Percentiles rank a stretch among this genome's conserved stretches.
Conservation (phyloP, 1,284 basidiomycete genomes). For the Malassezia obtusa region DNA sequence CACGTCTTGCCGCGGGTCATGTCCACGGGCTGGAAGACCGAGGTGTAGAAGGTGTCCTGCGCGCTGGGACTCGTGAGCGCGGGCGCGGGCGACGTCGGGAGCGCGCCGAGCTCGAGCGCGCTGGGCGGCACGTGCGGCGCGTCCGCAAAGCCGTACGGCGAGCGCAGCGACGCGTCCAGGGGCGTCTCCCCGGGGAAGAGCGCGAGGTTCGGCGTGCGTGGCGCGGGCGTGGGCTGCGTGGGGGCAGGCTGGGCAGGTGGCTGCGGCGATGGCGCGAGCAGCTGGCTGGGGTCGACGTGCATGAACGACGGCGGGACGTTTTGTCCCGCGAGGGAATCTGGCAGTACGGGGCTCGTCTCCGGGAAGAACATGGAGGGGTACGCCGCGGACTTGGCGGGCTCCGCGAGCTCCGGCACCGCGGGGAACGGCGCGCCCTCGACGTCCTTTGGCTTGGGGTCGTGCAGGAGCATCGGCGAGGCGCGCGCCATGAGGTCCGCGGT, state of each 20-base stretch:
- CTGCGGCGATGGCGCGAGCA: not conserved
- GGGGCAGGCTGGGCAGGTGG: not conserved
- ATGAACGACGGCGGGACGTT: slow-evolving; percentile 4
- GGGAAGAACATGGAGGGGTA: slow-evolving; percentile 1
- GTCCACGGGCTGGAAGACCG: slow-evolving; percentile 8
- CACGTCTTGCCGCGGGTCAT: not conserved
- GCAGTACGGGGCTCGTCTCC: not conserved
- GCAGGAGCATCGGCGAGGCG: not conserved
- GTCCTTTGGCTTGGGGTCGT: not conserved
- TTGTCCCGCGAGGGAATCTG: not conserved
- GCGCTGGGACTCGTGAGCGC: too few relatives aligned
- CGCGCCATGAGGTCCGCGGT: not conserved
- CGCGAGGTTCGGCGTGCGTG: not conserved
- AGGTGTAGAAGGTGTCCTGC: slow-evolving; percentile 5
- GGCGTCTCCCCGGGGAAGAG: not conserved
- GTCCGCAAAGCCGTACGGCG: not conserved
- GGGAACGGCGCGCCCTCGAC: not conserved
- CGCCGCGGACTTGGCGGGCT: not conserved
- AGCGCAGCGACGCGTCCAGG: not conserved
- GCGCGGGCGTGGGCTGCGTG: not conserved
- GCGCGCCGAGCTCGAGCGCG: not conserved
- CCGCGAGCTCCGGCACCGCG: not conserved
- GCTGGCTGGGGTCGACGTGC: slow-evolving; percentile 10
- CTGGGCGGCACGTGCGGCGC: not conserved
- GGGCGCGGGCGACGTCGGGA: not conserved